These are phyloP conservation scores for Galerina marginata DNA, from an alignment of 768 basidiomycete genomes.

Conservation along the genomic window DNA sequence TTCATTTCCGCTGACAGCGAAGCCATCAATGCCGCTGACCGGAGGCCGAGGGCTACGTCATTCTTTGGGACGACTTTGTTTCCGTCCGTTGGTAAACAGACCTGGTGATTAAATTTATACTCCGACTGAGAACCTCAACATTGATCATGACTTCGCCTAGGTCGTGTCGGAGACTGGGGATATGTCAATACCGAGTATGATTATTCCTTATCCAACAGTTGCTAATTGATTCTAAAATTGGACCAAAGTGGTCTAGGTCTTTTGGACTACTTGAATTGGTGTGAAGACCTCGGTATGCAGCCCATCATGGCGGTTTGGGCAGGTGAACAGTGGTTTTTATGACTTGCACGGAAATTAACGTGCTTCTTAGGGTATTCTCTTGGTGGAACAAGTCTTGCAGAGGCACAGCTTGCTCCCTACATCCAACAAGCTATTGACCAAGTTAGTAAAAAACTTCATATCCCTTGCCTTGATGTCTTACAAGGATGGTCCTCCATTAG, in stretches of 20 bases:
- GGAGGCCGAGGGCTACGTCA: too few relatives aligned
- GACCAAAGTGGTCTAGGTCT: not conserved
- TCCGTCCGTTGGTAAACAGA: slow-evolving; percentile 49
- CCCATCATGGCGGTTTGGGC: slow-evolving; percentile 5
- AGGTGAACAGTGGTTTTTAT: not conserved
- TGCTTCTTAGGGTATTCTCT: slow-evolving; percentile 4
- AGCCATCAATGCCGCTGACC: too few relatives aligned
- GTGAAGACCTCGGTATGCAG: slow-evolving; percentile 1
- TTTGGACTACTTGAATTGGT: slow-evolving; percentile 1
- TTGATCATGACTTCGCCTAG: slow-evolving; percentile 21
- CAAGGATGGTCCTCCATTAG: not conserved
- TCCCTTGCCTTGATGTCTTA: not conserved
- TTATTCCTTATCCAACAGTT: too few relatives aligned
- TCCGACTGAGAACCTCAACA: too few relatives aligned
- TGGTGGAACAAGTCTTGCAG: slow-evolving; percentile 6
- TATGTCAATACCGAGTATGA: slow-evolving; percentile 65
- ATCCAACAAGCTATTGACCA: slow-evolving; percentile 14
- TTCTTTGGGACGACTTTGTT: too few relatives aligned
- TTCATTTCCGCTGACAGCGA: too few relatives aligned
- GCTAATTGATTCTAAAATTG: not conserved
- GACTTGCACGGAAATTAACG: not conserved
- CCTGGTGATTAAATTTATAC: slow-evolving; percentile 30
- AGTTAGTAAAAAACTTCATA: not conserved
- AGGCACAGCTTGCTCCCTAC: slow-evolving; percentile 8
- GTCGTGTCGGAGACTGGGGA: slow-evolving; percentile 64